Base-by-base conservation (phyloP, 805 yeast species). In the Saccharomycopsis fodiens region DNA sequence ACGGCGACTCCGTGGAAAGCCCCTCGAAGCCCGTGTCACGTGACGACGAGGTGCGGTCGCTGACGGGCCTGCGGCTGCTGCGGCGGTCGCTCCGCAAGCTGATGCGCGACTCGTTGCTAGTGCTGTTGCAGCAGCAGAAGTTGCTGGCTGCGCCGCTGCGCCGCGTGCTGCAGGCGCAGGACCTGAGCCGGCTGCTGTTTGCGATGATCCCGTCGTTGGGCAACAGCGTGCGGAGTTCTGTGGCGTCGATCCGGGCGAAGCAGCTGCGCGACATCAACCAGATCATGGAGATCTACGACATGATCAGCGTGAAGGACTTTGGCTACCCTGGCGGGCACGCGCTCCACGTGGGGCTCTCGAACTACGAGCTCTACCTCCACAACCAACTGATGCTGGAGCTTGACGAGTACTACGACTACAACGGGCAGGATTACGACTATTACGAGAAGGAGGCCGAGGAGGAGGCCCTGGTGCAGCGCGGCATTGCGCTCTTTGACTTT, bases 401-500 rank as follows among this genome's bases (percentile, higher is more conserved):
- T 20, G 47, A 47, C 29, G n/a, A 25, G 15, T 45, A 41, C 36
- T 36, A 47, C 32, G 19, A 13, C 16, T 7, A 36, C 23, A 15
- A 23, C 22, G 16, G 16, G 4, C 37, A 31, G 17, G 35, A 39
- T 19, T 46, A 37, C 35, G 31, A 12, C 20, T 25, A 34, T 23
- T 13, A 21, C 35, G 50, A 51, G 17, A 52, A 56, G 35, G 44
- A 42, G 13, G 53, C 23, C 13, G 53, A 54, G 16, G 55, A 50
- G 17, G 54, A 55, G 17, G 47, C 52, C 25, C 49, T 50, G 23
- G 51, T 47, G 38, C 61, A 69, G 48, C 70, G 75, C 46, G 98
- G 97, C 0, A 68, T 88, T 22, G 97, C 97, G 1, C 61, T 93
- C 39, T 93, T 87, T 60, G 91, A 89, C 55, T 93, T 93, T 59